These are phyloP conservation scores for Rubroboletus pulcherrimus DNA, from an alignment of 768 basidiomycete species.

Conservation along the genomic window DNA sequence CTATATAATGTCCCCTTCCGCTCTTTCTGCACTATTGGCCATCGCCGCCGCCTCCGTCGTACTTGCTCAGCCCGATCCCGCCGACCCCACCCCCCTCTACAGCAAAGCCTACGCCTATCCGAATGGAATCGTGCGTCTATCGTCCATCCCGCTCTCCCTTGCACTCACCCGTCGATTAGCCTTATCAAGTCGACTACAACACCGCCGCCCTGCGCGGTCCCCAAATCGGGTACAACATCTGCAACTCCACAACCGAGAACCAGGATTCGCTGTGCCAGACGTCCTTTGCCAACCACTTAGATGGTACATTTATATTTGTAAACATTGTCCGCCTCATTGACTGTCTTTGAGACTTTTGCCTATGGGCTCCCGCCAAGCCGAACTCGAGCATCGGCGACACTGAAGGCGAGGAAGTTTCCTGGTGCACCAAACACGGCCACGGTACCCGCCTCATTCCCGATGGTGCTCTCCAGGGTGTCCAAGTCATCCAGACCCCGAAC, in stretches of 20 bases:
- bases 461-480: conserved; percentile 60
- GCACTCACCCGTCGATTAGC: conserved; percentile 29
- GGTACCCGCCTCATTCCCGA: conserved; percentile 74
- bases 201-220: conserved; percentile 44
- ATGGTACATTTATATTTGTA: conserved; percentile 25
- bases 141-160: background rate
- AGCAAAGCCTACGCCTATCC: conserved; percentile 46
- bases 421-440: conserved; percentile 67
- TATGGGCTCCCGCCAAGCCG: conserved; percentile 56
- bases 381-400: conserved; percentile 56
- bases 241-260: conserved; percentile 63
- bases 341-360: conserved; percentile 54
- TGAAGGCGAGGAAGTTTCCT: conserved; percentile 71
- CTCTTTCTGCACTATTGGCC: conserved; percentile 37
- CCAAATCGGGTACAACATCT: conserved; percentile 63
- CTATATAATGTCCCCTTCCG: conserved; percentile 35
- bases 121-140: conserved; percentile 36
- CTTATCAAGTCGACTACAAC: conserved; percentile 45
- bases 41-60: conserved; percentile 31
- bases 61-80: conserved; percentile 35
- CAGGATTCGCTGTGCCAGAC: conserved; percentile 69
- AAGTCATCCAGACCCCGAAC: conserved; percentile 55
- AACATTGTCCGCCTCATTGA: background rate
- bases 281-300: conserved; percentile 54
- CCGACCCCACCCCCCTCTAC: conserved; percentile 45